Base-by-base conservation (phyloP, 2,329 filamentous ascomycete species). In the Fusarium virguliforme region DNA sequence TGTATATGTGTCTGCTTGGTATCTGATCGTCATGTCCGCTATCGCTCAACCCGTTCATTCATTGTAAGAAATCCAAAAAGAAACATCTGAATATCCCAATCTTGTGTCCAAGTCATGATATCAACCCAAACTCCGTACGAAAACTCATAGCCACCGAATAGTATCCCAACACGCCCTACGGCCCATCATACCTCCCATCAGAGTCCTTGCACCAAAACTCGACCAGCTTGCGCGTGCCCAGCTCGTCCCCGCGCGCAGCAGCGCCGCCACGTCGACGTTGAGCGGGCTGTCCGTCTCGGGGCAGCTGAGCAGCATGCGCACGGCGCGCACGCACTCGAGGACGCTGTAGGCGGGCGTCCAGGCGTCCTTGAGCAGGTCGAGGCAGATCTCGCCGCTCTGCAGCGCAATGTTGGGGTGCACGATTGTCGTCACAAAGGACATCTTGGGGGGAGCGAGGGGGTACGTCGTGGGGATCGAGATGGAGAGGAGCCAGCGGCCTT, bases 261-360 rank as follows among this genome's bases (percentile, higher is more conserved):
- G 81, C 72, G 89, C 89, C 60, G 93, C 93, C 34, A 94, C 86
- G 79, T 96, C 93, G 28, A 96, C 87, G 80, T 95, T 95, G 68
- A 96, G 84, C 74, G 93, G 93, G 72, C 88, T 91, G 76, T 95
- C 92, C 51, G 89, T 86, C 79, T 91, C 93, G 1, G 92, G 91
- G 68, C 86, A 89, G 58, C 80, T 74, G 61, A 83, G 84, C 74
- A 96, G 85, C 83, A 92, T 87, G 72, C 92, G 88, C 70, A 95
- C 87, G 51, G 90, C 90, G 74, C 92, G 91, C 76, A 95, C 83
- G 67, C 91, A 92, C 76, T 91, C 89, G 37, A 91, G 87, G 22
- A 98, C 87, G 41, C 91, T 95, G 81, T 97, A 96, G 18, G 94
- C 90, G 1, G 95, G 93, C 65, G 93, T 92, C 95, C 95, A 98